Percentiles rank a stretch among this genome's conserved stretches.
These are phyloP conservation scores for Aspergillus clavatus DNA, from an alignment of 2,329 filamentous ascomycete genomes.

Conservation along the genomic window DNA sequence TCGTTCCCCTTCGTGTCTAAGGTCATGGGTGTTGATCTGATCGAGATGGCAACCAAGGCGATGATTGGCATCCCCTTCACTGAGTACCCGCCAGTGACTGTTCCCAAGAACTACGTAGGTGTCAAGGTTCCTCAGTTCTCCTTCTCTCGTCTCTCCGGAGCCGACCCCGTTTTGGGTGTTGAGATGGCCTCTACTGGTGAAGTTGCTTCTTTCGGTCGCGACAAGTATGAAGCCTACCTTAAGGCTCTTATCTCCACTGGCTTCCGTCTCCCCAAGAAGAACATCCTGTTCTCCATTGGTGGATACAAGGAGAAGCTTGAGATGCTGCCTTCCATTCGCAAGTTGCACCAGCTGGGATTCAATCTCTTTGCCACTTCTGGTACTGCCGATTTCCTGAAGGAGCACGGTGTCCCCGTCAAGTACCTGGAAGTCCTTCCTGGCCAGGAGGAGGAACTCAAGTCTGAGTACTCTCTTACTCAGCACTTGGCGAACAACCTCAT, in stretches of 20 bases:
- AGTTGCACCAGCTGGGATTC: slow-evolving; percentile 85
- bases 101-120: slow-evolving; percentile 79
- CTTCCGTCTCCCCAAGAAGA: slow-evolving; percentile 93
- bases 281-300: slow-evolving; percentile 90
- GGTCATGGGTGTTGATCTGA: slow-evolving; percentile 95
- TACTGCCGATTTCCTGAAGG: slow-evolving; percentile 92
- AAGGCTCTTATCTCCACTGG: slow-evolving; percentile 94
- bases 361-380: slow-evolving; percentile 94
- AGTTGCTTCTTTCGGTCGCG: slow-evolving; percentile 90
- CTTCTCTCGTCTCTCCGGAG: slow-evolving; percentile 93
- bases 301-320: slow-evolving; percentile 98
- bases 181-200: slow-evolving; percentile 99
- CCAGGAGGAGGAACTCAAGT: slow-evolving; percentile 77
- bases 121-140: slow-evolving; percentile 99
- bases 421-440: slow-evolving; percentile 83
- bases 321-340: slow-evolving; percentile 87
- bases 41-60: slow-evolving; percentile 97
- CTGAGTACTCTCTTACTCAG: slow-evolving; percentile 94
- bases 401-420: slow-evolving; percentile 86
- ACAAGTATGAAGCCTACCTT: slow-evolving; percentile 96
- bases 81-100: slow-evolving; percentile 72
- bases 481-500: slow-evolving; percentile 97
- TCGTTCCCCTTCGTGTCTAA: slow-evolving; percentile 99
- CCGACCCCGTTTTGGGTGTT: slow-evolving; percentile 92
- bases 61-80: slow-evolving; percentile 80